Conservation (phyloP, 2,329 filamentous ascomycete species). For the Diaporthe citriasiana region DNA sequence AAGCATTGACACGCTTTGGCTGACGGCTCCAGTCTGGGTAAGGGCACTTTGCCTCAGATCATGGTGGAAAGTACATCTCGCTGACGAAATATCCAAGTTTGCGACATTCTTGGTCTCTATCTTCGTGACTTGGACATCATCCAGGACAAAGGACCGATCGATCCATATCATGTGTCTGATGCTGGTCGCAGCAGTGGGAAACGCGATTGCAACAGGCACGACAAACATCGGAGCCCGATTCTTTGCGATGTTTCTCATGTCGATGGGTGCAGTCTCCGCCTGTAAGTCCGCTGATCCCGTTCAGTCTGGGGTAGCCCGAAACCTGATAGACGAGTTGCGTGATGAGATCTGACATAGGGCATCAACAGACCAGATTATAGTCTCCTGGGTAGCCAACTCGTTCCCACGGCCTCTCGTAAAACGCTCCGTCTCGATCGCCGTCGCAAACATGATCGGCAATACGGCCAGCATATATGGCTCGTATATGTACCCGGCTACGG, state of each 20-base stretch:
- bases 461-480: conserved; percentile 62
- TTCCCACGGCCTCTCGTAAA: conserved; percentile 79
- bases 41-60: conserved; percentile 25
- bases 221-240: conserved; percentile 66
- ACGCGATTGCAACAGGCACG: conserved; percentile 67
- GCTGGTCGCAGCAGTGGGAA: conserved; percentile 65
- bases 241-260: conserved; percentile 75
- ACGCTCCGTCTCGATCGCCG: conserved; percentile 74
- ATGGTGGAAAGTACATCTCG: neutral
- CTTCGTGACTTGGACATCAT: conserved; percentile 67
- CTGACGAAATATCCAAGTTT: conserved; percentile 50
- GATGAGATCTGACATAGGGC: neutral
- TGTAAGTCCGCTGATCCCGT: conserved; percentile 49
- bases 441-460: conserved; percentile 78
- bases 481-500: conserved; percentile 61
- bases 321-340: neutral
- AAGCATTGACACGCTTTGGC: conserved; percentile 66
- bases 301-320: neutral
- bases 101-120: conserved; percentile 68
- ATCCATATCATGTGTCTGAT: conserved; percentile 69
- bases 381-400: conserved; percentile 78
- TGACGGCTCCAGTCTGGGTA: conserved; percentile 72
- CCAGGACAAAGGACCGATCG: conserved; percentile 67
- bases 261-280: conserved; percentile 65
- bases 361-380: conserved; percentile 65